Conservation (phyloP, 805 yeast species). For the Vanderwaltozyma yarrowii region DNA sequence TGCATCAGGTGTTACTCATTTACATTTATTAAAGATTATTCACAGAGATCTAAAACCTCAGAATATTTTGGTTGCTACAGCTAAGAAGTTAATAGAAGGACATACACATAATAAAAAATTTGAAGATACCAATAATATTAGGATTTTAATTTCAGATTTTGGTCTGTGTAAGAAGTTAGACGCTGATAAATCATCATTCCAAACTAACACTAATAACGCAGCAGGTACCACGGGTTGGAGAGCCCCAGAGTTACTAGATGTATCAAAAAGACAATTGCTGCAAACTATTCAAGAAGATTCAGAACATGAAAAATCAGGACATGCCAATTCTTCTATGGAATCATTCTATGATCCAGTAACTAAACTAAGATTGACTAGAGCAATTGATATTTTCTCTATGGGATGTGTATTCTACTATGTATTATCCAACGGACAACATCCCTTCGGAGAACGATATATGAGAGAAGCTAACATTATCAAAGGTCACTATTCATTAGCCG, state of each 20-base stretch:
- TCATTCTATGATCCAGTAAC: slow-evolving; percentile 32
- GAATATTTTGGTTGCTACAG: slow-evolving; percentile 74
- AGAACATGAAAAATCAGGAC: slow-evolving; percentile 1
- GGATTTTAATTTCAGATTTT: slow-evolving; percentile 86
- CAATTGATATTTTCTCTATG: slow-evolving; percentile 86
- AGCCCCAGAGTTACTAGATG: slow-evolving; percentile 73
- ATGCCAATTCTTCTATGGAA: slow-evolving; percentile 1
- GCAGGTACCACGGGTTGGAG: slow-evolving; percentile 99
- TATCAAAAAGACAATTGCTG: slow-evolving; percentile 3
- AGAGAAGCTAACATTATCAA: slow-evolving; percentile 84
- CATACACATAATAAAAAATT: slow-evolving; percentile 21
- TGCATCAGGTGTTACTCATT: slow-evolving; percentile 73
- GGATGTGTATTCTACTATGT: slow-evolving; percentile 93
- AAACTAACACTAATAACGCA: slow-evolving; percentile 76
- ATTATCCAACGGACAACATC: slow-evolving; percentile 75
- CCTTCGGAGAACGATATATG: slow-evolving; percentile 85
- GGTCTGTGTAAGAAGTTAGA: slow-evolving; percentile 91
- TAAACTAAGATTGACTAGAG: slow-evolving; percentile 63
- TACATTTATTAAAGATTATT: slow-evolving; percentile 83
- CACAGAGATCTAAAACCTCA: slow-evolving; percentile 95
- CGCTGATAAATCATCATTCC: slow-evolving; percentile 83
- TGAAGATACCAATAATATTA: slow-evolving; percentile 28
- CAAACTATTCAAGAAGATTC: slow-evolving; percentile 1
- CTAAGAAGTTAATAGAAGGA: slow-evolving; percentile 32
- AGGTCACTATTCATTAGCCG: slow-evolving; percentile 44